These are phyloP conservation scores for Balamuthia mandrillaris DNA, from an alignment of 208 protist genomes.

Conservation along the genomic window DNA sequence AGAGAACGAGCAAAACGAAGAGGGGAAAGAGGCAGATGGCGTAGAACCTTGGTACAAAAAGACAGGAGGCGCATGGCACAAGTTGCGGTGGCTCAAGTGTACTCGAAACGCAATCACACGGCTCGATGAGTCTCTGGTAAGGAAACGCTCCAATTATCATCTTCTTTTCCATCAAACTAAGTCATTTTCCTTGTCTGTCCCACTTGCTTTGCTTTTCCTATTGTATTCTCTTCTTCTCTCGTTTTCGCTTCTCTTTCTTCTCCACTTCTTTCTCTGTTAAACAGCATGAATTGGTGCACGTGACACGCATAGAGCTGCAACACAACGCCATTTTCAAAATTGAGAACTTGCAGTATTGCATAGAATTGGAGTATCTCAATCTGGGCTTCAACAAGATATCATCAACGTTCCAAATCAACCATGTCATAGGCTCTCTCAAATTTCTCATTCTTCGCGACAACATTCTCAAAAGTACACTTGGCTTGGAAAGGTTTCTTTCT, in stretches of 20 bases:
- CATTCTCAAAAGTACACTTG: not conserved
- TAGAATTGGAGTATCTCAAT: not conserved
- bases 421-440: not conserved
- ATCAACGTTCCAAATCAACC: not conserved
- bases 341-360: constrained; percentile 8
- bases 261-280: not conserved
- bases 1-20: no score
- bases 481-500: constrained; percentile 3
- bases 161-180: no score
- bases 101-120: not conserved
- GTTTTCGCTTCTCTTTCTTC: not conserved
- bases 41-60: no score
- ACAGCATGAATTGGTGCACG: not conserved
- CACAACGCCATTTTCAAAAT: not conserved
- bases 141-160: no score
- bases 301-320: not conserved
- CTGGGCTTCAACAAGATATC: constrained; percentile 20
- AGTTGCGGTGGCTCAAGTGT: no score
- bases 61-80: no score
- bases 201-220: not conserved
- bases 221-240: not conserved
- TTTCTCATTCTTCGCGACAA: constrained; percentile 2
- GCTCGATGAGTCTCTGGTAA: not conserved
- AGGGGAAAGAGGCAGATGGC: no score
- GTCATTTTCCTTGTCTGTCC: not conserved